A percentile compares a stretch with the other conserved stretches of the same genome.
phyloP scores from a whole-genome alignment of 2,329 filamentous ascomycete species.

The Nigrospora oryzae region DNA sequence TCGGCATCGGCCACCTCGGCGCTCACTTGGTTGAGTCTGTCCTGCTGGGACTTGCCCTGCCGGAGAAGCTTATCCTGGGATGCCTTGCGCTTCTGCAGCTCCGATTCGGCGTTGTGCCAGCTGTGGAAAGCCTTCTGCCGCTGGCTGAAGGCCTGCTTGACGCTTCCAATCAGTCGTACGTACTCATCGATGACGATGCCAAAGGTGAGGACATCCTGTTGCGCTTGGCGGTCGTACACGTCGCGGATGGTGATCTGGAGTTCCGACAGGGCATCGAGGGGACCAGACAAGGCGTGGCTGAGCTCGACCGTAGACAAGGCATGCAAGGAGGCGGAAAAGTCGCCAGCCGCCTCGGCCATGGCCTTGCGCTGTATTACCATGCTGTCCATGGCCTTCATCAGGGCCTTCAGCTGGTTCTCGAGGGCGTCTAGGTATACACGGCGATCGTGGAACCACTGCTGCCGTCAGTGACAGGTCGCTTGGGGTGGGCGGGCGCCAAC shows the following conservation, averaged over 20 bases:
- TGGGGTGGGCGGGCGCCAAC: constrained; percentile 20
- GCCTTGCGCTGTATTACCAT: constrained; percentile 90
- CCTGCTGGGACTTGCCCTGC: constrained; percentile 92
- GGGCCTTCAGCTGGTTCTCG: constrained; percentile 80
- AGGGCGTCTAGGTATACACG: constrained; percentile 90
- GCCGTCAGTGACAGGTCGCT: constrained; percentile 7
- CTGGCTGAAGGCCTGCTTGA: constrained; percentile 87
- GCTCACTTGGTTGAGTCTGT: constrained; percentile 83
- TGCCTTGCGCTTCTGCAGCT: constrained; percentile 80
- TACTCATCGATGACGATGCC: constrained; percentile 98
- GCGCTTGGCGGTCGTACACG: constrained; percentile 91
- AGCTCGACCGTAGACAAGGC: constrained; percentile 88
- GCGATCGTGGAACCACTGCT: constrained; percentile 93
- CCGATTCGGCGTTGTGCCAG: constrained; percentile 86
- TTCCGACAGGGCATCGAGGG: constrained; percentile 84
- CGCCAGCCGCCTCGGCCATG: constrained; percentile 84
- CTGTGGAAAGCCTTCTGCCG: constrained; percentile 92
- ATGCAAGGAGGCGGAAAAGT: constrained; percentile 90
- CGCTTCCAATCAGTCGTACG: constrained; percentile 87
- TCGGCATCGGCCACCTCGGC: constrained; percentile 95
- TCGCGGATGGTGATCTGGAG: constrained; percentile 90
- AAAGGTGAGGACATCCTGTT: constrained; percentile 92
- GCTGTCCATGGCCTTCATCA: constrained; percentile 88
- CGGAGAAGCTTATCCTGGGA: constrained; percentile 91
- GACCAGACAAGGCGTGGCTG: constrained; percentile 78